Base-by-base conservation (phyloP, 495 filamentous ascomycete genomes). In the Aspergillus hancockii region DNA sequence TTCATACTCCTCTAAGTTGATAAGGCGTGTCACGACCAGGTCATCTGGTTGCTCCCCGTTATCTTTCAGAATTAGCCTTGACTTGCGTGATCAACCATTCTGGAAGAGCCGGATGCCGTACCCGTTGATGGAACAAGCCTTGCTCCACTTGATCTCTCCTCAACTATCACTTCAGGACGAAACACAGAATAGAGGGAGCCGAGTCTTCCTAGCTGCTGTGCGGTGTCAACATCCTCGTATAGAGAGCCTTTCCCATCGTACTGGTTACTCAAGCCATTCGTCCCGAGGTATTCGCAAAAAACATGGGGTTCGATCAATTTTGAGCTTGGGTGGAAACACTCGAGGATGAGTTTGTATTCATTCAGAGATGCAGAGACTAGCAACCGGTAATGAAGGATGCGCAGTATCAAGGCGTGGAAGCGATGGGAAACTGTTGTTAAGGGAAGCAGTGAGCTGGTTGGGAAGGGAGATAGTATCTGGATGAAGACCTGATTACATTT, bases 271-370 rank as follows among this genome's bases (percentile, higher is more conserved):
- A 81, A 69, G 13, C 80, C 75, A 25, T 76, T 79, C 7, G 85
- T 91, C 43, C 79, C 82, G 8, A 88, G 77, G 62, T 88, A 88
- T 49, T 82, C 80, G 74, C 89, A 91, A 68, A 82, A 86, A 2
- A 89, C 81, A 46, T 85, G 86, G 2, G 89, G 85, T 50, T 87
- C 86, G 13, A 79, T 85, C 30, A 89, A 72, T 67, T 84, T 87
- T n/a, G 81, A 83, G 60, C 76, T 83, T 0, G 90, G 90, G 61
- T 88, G 88, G 66, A 86, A 92, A 74, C 88, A 90, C 76, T 92
- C 89, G 14, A 94, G 80, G 19, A 92, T 85, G 28, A 92, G 71
- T 41, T 83, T 78, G 67, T 88, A 84, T 54, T 85, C 82, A 18
- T 80, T 71, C 16, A 88, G 72, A 9, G 77, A 71, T 4, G 85